Base-by-base conservation (phyloP, 2,329 filamentous ascomycete species). In the Microsporum ferrugineum region DNA sequence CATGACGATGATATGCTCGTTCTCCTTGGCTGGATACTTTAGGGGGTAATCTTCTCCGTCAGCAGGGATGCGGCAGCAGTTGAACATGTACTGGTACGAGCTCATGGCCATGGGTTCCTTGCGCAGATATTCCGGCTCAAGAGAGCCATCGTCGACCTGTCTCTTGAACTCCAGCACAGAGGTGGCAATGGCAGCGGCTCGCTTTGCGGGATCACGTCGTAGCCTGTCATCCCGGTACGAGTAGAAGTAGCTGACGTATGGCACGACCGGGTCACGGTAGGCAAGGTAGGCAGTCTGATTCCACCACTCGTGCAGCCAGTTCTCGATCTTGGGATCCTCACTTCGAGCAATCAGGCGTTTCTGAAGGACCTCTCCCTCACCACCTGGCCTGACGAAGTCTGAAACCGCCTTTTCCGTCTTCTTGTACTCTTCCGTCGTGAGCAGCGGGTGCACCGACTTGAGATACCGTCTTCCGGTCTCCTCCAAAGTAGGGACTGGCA, bases 211-310 rank as follows among this genome's bases (percentile, higher is more conserved):
- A 74, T 96, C 85, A 65, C 91, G 86, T 66, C 92, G 85, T 71
- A 86, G 83, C 68, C 89, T 86, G 76, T 99, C 95, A 76, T 99
- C 94, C 67, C 90, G 85, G 79, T 97, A 92, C 60, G 91, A 96
- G 80, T 99, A 99, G 79, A 99, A 99, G 83, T 99, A 99, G 76
- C 90, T 96, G 71, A 99, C 94, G 73, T 97, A 99, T 64, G 94
- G 94, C 17, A 97, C 89, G 55, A 99, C 89, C 8, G 94, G 94
- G 74, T 97, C 94, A 66, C 92, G 88, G 79, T 97, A 97, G 66
- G 78, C 82, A 66, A 99, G 84, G 77, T 99, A 99, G 62, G 94
- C 94, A 3, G 86, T 84, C 59, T 96, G 85, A 74, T 99, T 97
- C 94, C 94, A 99, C 94, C 94, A 99, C 68, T 99, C 92, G 68